Percentiles rank a stretch among this genome's conserved stretches.
phyloP scores from a whole-genome alignment of 2,329 filamentous ascomycete genomes.

The Trichoderma hamatum region DNA sequence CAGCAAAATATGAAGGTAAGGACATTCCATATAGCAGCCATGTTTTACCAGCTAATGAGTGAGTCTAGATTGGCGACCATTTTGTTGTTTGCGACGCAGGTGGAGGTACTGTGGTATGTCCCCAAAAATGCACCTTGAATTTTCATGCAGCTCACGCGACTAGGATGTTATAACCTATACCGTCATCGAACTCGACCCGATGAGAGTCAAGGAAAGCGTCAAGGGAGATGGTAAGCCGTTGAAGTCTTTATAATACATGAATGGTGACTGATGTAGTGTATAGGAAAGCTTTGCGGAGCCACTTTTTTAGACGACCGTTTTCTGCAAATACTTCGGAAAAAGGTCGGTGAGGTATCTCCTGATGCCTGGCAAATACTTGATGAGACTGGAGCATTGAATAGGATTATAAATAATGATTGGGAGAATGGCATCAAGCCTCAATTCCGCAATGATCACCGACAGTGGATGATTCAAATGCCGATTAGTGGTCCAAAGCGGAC shows the following conservation, averaged over 20 bases:
- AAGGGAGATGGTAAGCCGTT: slow-evolving; percentile 37
- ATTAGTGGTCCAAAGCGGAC: background rate
- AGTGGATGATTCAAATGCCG: slow-evolving; percentile 32
- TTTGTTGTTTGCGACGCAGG: slow-evolving; percentile 44
- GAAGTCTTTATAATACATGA: no score
- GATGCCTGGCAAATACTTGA: slow-evolving; percentile 17
- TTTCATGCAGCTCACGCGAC: background rate
- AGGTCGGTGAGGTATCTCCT: accelerated
- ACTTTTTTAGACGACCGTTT: slow-evolving; percentile 47
- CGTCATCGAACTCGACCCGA: slow-evolving; percentile 31
- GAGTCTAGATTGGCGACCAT: slow-evolving; percentile 29
- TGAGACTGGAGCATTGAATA: background rate
- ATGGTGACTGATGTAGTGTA: background rate
- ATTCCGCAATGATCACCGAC: slow-evolving; percentile 29
- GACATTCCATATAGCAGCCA: accelerated
- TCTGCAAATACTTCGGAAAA: slow-evolving; percentile 6
- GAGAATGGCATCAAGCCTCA: slow-evolving; percentile 38
- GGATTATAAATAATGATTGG: slow-evolving; percentile 36
- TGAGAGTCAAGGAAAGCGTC: slow-evolving; percentile 43
- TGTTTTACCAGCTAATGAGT: accelerated
- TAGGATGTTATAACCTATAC: slow-evolving; percentile 49
- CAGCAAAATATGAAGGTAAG: slow-evolving; percentile 31
- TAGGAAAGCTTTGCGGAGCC: slow-evolving; percentile 45
- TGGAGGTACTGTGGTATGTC: slow-evolving; percentile 41
- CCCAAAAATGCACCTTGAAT: accelerated